phyloP scores from a whole-genome alignment of 495 filamentous ascomycete species.

The Neurospora sublineolata region DNA sequence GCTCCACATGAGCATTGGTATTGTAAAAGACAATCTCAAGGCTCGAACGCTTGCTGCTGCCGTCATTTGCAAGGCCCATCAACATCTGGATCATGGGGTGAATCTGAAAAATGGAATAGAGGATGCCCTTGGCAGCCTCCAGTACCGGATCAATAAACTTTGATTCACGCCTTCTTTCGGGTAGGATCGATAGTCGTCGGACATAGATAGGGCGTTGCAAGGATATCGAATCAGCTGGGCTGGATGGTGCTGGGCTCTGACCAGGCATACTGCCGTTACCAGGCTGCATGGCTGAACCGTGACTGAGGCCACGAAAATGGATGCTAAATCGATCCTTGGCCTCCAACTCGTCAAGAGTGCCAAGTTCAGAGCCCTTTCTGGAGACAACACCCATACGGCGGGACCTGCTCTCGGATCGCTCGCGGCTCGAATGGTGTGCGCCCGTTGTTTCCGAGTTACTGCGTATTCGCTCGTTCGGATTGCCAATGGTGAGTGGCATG shows the following conservation, averaged over 20 bases:
- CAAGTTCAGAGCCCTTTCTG: constrained; percentile 60
- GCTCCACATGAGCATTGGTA: constrained; percentile 61
- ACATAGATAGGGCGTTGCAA: constrained; percentile 49
- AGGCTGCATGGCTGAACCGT: constrained; percentile 59
- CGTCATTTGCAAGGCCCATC: constrained; percentile 57
- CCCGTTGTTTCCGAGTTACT: constrained; percentile 84
- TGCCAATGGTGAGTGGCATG: constrained; percentile 55
- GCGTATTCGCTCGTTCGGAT: constrained; percentile 66
- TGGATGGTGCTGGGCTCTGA: constrained; percentile 42
- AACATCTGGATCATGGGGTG: constrained; percentile 65
- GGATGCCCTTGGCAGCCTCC: constrained; percentile 73
- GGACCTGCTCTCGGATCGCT: constrained; percentile 42
- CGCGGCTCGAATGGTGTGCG: constrained; percentile 30
- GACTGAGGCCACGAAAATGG: constrained; percentile 70
- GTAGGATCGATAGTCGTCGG: constrained; percentile 69
- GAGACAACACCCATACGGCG: constrained; percentile 77
- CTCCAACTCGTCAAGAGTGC: constrained; percentile 61
- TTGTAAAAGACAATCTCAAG: constrained; percentile 71
- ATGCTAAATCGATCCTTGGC: constrained; percentile 55
- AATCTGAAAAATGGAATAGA: constrained; percentile 74
- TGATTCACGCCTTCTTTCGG: constrained; percentile 61
- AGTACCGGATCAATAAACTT: constrained; percentile 51
- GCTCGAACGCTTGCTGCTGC: constrained; percentile 53
- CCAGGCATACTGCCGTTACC: constrained; percentile 29
- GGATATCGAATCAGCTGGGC: constrained; percentile 41